Base-by-base conservation (phyloP, 1,284 basidiomycete species). In the Pterulicium gracile region DNA sequence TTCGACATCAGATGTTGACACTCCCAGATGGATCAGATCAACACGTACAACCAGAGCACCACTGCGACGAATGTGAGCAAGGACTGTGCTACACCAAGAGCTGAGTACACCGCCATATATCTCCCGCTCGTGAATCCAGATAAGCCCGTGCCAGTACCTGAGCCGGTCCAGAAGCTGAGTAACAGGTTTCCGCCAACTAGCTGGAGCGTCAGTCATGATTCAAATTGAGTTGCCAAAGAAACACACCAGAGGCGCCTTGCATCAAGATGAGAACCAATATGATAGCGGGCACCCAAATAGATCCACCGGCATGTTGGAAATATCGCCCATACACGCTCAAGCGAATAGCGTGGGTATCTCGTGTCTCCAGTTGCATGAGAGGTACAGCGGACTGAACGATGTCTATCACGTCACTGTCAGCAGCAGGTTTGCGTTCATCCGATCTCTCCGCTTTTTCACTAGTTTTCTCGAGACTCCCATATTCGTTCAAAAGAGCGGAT, bases 401-500 rank as follows among this genome's bases (percentile, higher is more conserved):
- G 1, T 51, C 61, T 3, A 49, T 55, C 27, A 61, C 57, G 22
- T 61, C 59, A 4, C 55, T 49, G 20, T 45, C 41, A 17, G 52
- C 54, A 12, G 50, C 52, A 2, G 36, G 44, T 20, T 52, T 53
- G 15, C 56, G 56, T n/a, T 51, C 19, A 27, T 10, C 24, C 14
- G 22, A 18, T 14, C 17, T 48, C 50, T 13, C 47, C 46, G 4
- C 51, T 48, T 17, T 53, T 52, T 53, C 23, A 63, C 61, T 35
- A 58, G 55, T 39, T 73, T 43, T 19, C 4, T 24, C 69, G 1
- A 63, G 54, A 46, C 57, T 72, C 0, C 79, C 77, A 49, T 77
- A 75, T 52, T 82, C 78, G 18, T 80, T 77, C 54, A 85, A 75
- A 10, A 85, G 61, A 5, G 65, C 70, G 0, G 73, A 66, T 56